These are phyloP conservation scores for Combretum micranthum DNA, from an alignment of 345 rosid genomes.

Conservation along the genomic window DNA sequence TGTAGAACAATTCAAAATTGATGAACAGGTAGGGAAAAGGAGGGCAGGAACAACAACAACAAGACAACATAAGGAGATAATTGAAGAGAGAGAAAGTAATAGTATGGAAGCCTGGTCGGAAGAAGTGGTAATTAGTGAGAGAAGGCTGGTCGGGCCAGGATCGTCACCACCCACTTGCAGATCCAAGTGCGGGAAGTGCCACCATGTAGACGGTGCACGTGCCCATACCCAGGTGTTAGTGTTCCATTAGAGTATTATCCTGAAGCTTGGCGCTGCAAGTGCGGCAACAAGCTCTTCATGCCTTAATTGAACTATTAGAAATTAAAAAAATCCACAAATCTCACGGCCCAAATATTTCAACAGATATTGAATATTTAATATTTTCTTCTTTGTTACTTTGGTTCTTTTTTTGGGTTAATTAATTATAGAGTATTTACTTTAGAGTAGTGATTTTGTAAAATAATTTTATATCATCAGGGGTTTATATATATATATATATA, in stretches of 20 bases:
- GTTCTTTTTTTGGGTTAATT: no score
- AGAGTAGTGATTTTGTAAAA: no score
- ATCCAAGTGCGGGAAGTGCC: constrained; percentile 79
- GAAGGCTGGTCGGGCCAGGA: constrained; percentile 54
- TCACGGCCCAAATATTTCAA: not conserved
- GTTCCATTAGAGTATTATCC: constrained; percentile 88
- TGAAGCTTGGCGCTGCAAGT: constrained; percentile 99
- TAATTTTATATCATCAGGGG: no score
- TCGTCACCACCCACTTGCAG: constrained; percentile 76
- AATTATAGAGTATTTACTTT: no score
- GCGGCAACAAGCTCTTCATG: constrained; percentile 74
- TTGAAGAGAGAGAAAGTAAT: constrained; percentile 10
- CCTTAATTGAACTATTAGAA: constrained; percentile 31
- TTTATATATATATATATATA: no score
- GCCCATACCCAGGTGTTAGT: constrained; percentile 65
- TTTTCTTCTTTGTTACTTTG: no score
- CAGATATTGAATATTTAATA: no score
- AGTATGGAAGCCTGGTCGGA: constrained; percentile 13
- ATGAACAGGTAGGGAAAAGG: no score
- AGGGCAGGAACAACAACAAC: no score
- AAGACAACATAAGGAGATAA: constrained; percentile 1
- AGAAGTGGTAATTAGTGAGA: constrained; percentile 8
- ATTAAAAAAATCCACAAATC: not conserved
- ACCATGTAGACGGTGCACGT: constrained; percentile 90
- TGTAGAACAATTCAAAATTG: no score